Evolutionary conservation across 2,329 filamentous ascomycete genomes (phyloP), one percentile per base, ranked within the genome.

Genomic region (Beauveria sp.): DNA sequence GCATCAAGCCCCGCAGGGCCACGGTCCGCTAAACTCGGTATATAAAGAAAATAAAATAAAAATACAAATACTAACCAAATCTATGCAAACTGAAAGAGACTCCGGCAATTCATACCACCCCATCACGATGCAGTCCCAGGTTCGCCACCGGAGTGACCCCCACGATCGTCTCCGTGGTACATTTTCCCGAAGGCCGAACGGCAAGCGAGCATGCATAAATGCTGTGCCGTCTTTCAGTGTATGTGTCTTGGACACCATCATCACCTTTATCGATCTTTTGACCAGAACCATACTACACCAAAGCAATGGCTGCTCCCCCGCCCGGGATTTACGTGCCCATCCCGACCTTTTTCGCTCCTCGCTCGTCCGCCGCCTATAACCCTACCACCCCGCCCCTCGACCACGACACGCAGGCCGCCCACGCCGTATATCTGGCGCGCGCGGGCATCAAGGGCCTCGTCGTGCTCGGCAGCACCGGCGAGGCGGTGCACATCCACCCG

Each of bases 391-490:
- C 82, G 28, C 75, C 79, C 7, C 74, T 87, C 56, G 85, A 88
- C 67, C 72, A 85, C 62, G 75, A 80, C 52, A 79, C 84, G 1
- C 86, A 88, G 68, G 75, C 77, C 26, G 75, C 78, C 30, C 85
- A 88, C 75, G 79, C 78, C 10, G 68, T 88, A 7, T 85, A 84
- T 69, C 81, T 88, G 43, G 84, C 84, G 43, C 77, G 78, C 58
- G 78, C 79, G 65, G 86, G 86, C 61, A 81, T 88, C 66, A 77
- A 77, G 34, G 85, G 86, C 24, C 75, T 88, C 28, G 83, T 87
- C 12, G 75, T 87, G 46, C 79, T 87, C 55, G 86, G 86, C 26
- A 85, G 80, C 45, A 88, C 85, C 0, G 86, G 86, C 62, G 86
- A 88, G 70, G 82, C 83, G 0, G 81, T 88, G 49, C 85, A 87